Evolutionary conservation across 768 basidiomycete genomes (phyloP), one percentile per base, ranked within the genome.

Genomic region (Tricholoma bakamatsutake): DNA sequence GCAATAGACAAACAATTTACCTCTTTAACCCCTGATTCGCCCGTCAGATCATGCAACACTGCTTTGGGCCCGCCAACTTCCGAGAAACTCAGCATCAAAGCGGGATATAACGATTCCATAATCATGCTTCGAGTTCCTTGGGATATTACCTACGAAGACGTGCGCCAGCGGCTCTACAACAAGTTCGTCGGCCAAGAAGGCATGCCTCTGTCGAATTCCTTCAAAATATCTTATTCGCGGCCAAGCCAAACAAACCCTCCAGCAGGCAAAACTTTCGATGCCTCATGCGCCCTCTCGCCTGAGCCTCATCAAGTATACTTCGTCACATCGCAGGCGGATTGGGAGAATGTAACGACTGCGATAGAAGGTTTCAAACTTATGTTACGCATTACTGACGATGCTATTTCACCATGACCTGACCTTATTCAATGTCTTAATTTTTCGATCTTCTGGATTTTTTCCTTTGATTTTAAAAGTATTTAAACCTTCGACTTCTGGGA

Each of bases 111-210:
- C 61, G 77, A 82, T 58, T 72, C 78, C 27, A 84, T 87, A 58
- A 76, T 90, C 62, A 69, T 87, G 57, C 75, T 90, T 50, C 83
- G 85, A 43, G 68, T 78, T 7, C 68, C 79, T 11, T 75, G 75
- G 58, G 69, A 73, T 40, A 72, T 74, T 56, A 43, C 76, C n/a
- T 77, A 83, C 54, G 61, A 67, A 15, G 81, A 83, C 45, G 62
- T 90, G 13, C 83, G 84, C 56, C 70, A 71, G 51, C 77, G 79
- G 48, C 71, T 91, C 24, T 78, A 79, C 58, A 80, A 84, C 53
- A 89, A 88, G 62, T 84, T 90, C 63, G 75, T 79, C n/a, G 73
- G 76, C 21, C 80, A 83, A 61, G 85, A 84, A 66, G 77, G 76
- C 48, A 60, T 83, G 42, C 72, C 76, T 11, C 77, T 89, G 21